Conservation (phyloP, 1,139 yeast species). For the Yamadazyma dendronema region DNA sequence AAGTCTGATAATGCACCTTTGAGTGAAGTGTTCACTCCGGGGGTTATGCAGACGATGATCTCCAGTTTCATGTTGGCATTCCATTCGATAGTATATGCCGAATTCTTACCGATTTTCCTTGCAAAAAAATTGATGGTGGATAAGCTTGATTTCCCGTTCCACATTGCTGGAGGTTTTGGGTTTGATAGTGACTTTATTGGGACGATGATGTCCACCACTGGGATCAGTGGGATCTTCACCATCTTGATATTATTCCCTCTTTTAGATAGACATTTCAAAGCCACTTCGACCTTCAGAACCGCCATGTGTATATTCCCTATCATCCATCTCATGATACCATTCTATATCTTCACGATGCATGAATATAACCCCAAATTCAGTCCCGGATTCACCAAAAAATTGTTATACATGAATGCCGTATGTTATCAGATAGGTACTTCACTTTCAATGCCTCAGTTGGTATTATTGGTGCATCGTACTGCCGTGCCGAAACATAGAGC, state of each 20-base stretch:
- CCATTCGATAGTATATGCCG: constrained; percentile 54
- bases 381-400: constrained; percentile 21
- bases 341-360: constrained; percentile 42
- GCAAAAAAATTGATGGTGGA: constrained; percentile 43
- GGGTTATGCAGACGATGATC: constrained; percentile 13
- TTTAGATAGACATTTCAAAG: constrained; percentile 49
- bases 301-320: constrained; percentile 46
- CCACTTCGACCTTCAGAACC: constrained; percentile 43
- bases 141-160: constrained; percentile 35
- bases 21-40: constrained; percentile 13
- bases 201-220: constrained; percentile 52
- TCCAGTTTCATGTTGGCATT: constrained; percentile 19
- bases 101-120: constrained; percentile 58
- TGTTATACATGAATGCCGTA: constrained; percentile 22
- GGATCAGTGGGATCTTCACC: constrained; percentile 52
- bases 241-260: constrained; percentile 54
- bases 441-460: constrained; percentile 16
- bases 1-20: constrained; percentile 9
- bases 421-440: constrained; percentile 40
- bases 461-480: constrained; percentile 46
- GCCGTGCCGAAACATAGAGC: constrained; percentile 50
- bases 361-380: constrained; percentile 27
- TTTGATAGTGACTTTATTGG: constrained; percentile 51
- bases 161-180: constrained; percentile 31
- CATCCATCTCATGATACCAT: constrained; percentile 50